Percentiles rank a stretch among this genome's conserved stretches.
phyloP scores from a whole-genome alignment of 257 asterid genomes.

The Nicotiana benthamiana region DNA sequence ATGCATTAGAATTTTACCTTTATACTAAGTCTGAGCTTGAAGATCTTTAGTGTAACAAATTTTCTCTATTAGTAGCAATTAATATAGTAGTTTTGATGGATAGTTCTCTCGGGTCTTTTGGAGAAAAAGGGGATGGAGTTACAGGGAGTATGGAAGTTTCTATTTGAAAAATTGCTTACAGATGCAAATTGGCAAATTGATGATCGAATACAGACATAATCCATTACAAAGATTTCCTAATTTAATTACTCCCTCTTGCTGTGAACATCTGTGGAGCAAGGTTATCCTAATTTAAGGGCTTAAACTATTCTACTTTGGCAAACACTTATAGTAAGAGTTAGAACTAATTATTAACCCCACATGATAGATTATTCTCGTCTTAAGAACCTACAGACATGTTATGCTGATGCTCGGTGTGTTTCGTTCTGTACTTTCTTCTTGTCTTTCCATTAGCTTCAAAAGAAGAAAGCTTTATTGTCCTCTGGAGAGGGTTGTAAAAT shows the following conservation, averaged over 20 bases:
- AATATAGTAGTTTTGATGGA: neutral
- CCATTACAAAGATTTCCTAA: neutral
- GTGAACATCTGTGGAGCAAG: neutral
- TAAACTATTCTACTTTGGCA: neutral
- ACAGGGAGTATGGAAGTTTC: no score
- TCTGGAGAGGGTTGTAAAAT: neutral
- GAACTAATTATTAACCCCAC: neutral
- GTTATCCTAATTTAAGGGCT: neutral
- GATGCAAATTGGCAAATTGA: neutral
- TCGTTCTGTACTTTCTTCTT: neutral
- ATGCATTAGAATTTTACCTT: neutral
- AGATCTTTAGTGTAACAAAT: no score
- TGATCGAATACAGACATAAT: neutral
- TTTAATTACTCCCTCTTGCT: neutral
- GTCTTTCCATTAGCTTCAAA: no score
- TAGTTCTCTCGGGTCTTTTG: neutral
- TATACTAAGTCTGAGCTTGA: no score
- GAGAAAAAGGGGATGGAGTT: neutral
- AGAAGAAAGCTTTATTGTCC: neutral
- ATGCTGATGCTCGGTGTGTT: neutral
- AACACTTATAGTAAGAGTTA: neutral
- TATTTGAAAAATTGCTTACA: neutral
- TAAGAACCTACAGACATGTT: neutral
- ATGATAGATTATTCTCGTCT: neutral
- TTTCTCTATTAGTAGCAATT: no score